Conservation (phyloP, 805 yeast species). For the Lipomyces kockii region DNA sequence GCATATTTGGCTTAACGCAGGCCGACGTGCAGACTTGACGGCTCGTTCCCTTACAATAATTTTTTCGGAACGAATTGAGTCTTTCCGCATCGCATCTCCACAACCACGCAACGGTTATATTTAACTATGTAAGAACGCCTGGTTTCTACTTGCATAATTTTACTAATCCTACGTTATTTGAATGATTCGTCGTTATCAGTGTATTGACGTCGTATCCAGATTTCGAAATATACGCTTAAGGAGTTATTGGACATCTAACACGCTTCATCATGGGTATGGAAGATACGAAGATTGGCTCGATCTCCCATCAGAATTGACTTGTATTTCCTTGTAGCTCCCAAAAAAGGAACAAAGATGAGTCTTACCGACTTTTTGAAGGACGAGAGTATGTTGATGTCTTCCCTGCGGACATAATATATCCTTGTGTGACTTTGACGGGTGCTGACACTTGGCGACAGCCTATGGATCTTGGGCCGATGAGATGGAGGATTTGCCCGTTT, state of each 20-base stretch:
- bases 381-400: slow-evolving; percentile 22
- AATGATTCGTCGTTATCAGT: neutral
- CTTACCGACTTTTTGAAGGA: slow-evolving; percentile 32
- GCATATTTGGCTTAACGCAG: neutral
- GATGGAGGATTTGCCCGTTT: slow-evolving; percentile 36
- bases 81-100: neutral
- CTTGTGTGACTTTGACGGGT: neutral
- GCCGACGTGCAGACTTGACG: neutral
- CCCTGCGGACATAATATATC: neutral
- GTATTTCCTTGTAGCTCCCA: slow-evolving; percentile 9
- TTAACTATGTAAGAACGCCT: neutral
- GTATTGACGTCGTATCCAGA: neutral
- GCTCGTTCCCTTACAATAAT: neutral
- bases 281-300: neutral
- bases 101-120: neutral
- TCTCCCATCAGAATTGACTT: neutral
- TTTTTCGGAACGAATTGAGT: neutral
- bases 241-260: slow-evolving; percentile 13
- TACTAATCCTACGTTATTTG: neutral
- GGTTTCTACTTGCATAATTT: neutral
- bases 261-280: slow-evolving; percentile 25
- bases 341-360: slow-evolving; percentile 34
- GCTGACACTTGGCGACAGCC: slow-evolving; percentile 7
- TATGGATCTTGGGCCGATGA: slow-evolving; percentile 39
- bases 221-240: neutral